Evolutionary conservation across 495 filamentous ascomycete genomes (phyloP), one percentile per base, ranked within the genome.

Genomic region (Penicillium argentinense): DNA sequence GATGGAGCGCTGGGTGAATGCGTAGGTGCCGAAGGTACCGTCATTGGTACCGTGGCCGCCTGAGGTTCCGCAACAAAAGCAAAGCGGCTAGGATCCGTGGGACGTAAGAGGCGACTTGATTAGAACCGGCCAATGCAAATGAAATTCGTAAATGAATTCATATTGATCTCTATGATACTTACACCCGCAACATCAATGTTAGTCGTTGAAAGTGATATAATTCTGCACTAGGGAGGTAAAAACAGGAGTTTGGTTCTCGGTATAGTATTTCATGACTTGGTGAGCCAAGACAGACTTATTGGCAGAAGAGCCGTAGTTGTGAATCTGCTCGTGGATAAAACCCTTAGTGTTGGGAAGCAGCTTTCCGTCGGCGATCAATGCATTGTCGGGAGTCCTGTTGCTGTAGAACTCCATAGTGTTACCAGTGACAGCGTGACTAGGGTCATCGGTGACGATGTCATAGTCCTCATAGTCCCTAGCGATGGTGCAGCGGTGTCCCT

Each of bases 231-330:
- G 57, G 12, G 57, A 27, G 9, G 56, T 64, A 28, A 78, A 53
- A 8, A 76, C 68, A 26, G 72, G 74, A 17, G 76, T 56, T 47
- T 77, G 62, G 4, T 72, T 67, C 39, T 67, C 65, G 28, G 72
- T 71, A 46, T 76, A 77, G 57, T 77, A 77, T 52, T 73, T 69
- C 45, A 79, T 65, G 24, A 71, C 74, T 53, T 77, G 59, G 16
- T 55, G 54, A 11, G 68, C 68, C 13, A 62, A 33, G 16, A 52
- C 48, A 8, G 62, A 64, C 23, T 68, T 63, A 39, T 69, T 55
- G 26, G 58, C 29, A 33, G 29, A 33, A 33, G 29, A 65, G n/a
- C 50, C 53, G 21, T 38, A 34, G 16, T 47, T 30, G 52, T 69
- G 51, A 19, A 71, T 39, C 49, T 79, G 75, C 56, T 76, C 72